Evolutionary conservation across 73 alveolate species (phyloP).

Genomic region (Uronychia binucleata): DNA sequence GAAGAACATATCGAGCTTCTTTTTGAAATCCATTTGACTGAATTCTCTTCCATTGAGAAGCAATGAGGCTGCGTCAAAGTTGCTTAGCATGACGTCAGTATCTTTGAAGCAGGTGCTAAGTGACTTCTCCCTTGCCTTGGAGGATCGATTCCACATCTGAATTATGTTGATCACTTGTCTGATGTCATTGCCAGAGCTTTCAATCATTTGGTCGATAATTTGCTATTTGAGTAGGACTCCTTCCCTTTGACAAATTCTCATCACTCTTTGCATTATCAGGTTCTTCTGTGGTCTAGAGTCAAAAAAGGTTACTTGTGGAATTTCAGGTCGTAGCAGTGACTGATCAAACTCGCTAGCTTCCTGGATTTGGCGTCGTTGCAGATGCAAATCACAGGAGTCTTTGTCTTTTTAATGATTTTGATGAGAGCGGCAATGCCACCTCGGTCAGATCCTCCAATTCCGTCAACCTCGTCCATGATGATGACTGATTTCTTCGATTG

Average conservation of each 20-base stretch:
- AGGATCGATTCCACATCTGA: constrained; percentile 67
- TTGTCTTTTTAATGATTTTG: constrained; percentile 94
- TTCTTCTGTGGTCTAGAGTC: constrained; percentile 59
- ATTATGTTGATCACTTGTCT: constrained; percentile 83
- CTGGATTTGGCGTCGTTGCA: constrained; percentile 95
- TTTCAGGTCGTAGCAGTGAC: constrained; percentile 94
- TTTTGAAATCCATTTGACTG: constrained; percentile 58
- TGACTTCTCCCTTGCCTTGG: constrained; percentile 30
- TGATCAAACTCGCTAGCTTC: constrained; percentile 75
- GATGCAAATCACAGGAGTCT: constrained; percentile 96
- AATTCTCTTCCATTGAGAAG: constrained; percentile 73
- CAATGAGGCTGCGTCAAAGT: constrained; percentile 81
- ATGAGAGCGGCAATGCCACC: constrained; percentile 99
- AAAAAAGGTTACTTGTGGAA: constrained; percentile 46
- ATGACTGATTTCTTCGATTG: constrained; percentile 68
- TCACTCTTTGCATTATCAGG: constrained; percentile 70
- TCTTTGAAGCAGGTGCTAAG: constrained; percentile 63
- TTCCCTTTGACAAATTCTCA: constrained; percentile 74
- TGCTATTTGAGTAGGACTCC: constrained; percentile 57
- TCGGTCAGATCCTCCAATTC: constrained; percentile 97
- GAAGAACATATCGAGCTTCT: constrained; percentile 87
- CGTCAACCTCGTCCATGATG: constrained; percentile 99
- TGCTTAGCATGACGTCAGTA: constrained; percentile 63
- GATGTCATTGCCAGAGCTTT: constrained; percentile 83
- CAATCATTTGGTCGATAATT: constrained; percentile 74